Evolutionary conservation across 2,329 filamentous ascomycete genomes (phyloP).

Genomic region (Monosporascus sp.): DNA sequence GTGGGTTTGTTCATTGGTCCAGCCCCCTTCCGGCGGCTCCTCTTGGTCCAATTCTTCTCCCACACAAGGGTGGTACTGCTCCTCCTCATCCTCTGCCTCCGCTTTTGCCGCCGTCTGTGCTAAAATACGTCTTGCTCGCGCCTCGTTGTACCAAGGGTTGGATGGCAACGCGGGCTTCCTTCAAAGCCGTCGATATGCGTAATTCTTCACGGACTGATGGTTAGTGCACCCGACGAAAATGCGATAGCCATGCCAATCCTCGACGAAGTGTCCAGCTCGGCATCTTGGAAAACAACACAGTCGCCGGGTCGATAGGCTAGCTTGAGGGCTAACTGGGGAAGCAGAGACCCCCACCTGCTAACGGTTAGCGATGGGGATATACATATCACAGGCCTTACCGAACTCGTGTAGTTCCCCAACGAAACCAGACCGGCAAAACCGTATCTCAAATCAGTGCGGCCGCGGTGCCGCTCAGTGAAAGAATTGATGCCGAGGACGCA

Average conservation of each 20-base stretch:
- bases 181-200: not conserved
- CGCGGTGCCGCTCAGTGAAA: not conserved
- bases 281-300: conserved; percentile 3
- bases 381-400: too few species aligned
- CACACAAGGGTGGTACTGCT: not conserved
- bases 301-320: conserved; percentile 1
- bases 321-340: conserved; percentile 2
- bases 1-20: not conserved
- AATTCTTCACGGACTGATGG: conserved; percentile 4
- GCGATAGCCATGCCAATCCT: conserved; percentile 5
- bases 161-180: not conserved
- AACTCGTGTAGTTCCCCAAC: not conserved
- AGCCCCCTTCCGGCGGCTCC: not conserved
- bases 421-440: not conserved
- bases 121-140: too few species aligned
- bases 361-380: too few species aligned
- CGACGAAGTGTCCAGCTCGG: conserved; percentile 4
- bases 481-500: not conserved
- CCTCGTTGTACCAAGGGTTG: not conserved
- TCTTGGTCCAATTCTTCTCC: not conserved
- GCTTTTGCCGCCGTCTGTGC: not conserved
- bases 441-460: not conserved
- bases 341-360: not conserved
- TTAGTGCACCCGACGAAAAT: conserved; percentile 5
- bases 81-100: not conserved